These are phyloP conservation scores for Paraconiothyrium brasiliense DNA, from an alignment of 2,329 filamentous ascomycete species.

Conservation along the genomic window DNA sequence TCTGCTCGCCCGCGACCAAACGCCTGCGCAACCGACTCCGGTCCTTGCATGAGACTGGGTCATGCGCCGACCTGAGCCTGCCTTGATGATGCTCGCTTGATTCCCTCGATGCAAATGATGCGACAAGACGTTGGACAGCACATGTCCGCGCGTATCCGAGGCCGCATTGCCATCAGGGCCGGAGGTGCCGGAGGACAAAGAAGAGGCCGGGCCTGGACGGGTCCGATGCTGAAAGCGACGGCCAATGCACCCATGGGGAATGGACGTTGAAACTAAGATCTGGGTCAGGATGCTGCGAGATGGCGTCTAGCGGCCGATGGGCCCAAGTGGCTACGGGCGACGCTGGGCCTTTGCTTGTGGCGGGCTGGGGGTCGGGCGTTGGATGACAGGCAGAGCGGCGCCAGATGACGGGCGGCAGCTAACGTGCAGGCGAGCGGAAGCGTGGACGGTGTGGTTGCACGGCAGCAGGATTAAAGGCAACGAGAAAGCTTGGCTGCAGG, in stretches of 20 bases:
- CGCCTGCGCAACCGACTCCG: constrained; percentile 21
- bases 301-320: constrained; percentile 34
- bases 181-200: not conserved
- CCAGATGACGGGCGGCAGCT: constrained; percentile 48
- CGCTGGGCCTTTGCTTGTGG: constrained; percentile 17
- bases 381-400: constrained; percentile 24
- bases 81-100: constrained; percentile 8
- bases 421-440: constrained; percentile 41
- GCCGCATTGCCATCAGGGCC: constrained; percentile 9
- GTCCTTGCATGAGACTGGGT: constrained; percentile 22
- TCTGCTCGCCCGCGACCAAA: not conserved
- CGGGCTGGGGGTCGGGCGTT: constrained; percentile 9
- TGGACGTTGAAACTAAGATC: constrained; percentile 31
- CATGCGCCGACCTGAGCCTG: constrained; percentile 17
- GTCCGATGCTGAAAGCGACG: not conserved
- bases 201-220: not conserved
- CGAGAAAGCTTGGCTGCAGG: constrained; percentile 29
- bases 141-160: constrained; percentile 16
- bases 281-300: constrained; percentile 33
- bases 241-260: not conserved
- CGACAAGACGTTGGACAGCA: constrained; percentile 14
- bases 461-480: constrained; percentile 31
- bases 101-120: constrained; percentile 2
- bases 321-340: constrained; percentile 19
- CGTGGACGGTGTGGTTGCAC: constrained; percentile 46